Evolutionary conservation across 2,329 filamentous ascomycete species (phyloP).

Genomic region (Botrytis galanthina): DNA sequence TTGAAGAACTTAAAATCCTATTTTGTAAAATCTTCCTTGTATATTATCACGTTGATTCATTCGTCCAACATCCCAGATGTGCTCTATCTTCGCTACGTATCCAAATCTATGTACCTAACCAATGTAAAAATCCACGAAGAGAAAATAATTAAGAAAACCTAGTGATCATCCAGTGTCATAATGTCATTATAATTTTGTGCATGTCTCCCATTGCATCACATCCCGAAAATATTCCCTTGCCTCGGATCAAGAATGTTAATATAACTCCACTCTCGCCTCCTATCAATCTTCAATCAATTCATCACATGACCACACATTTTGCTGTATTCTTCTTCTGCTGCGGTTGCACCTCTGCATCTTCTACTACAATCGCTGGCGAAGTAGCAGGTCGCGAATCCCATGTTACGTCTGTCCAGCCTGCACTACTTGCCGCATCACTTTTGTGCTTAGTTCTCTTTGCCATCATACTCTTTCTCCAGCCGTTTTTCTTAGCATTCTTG

Average conservation of each 20-base stretch:
- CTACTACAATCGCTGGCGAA: conserved; percentile 22
- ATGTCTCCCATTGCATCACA: not conserved
- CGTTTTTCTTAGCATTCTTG: conserved; percentile 56
- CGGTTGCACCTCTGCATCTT: not conserved
- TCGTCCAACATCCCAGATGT: not conserved
- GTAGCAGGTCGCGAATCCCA: conserved; percentile 23
- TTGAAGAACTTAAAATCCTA: not conserved
- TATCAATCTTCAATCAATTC: not conserved
- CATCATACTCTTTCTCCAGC: conserved; percentile 47
- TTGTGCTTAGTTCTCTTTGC: conserved; percentile 43
- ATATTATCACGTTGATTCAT: not conserved
- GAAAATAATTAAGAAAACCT: not conserved
- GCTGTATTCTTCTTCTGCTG: not conserved
- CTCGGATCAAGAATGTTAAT: not conserved
- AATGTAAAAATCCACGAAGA: not conserved
- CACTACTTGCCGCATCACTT: conserved; percentile 45
- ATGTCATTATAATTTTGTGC: not conserved
- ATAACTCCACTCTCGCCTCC: not conserved
- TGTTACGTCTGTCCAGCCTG: conserved; percentile 53
- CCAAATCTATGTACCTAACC: not conserved
- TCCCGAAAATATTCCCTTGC: not conserved
- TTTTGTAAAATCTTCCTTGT: not conserved
- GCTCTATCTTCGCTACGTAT: not conserved
- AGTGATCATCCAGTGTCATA: not conserved
- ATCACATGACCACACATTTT: conserved; percentile 4